A percentile compares a stretch with the other conserved stretches of the same genome.
These are phyloP conservation scores for Cystofilobasidium bisporidii DNA, from an alignment of 768 basidiomycete genomes.

Conservation along the genomic window DNA sequence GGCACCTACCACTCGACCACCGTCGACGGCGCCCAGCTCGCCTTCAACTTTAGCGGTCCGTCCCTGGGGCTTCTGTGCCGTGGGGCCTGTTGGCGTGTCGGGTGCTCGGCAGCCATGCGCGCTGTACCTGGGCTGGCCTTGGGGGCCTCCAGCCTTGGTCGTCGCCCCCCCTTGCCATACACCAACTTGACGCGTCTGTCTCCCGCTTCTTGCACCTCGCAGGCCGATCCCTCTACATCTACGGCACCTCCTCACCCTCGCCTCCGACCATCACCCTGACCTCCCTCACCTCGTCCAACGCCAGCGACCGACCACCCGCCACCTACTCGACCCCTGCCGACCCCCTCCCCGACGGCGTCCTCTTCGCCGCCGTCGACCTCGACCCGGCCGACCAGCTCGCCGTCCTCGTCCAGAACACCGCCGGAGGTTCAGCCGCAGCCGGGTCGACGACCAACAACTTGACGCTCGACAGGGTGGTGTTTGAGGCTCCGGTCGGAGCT, in stretches of 20 bases:
- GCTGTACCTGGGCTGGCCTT: too few relatives aligned
- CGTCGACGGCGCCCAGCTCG: slow-evolving; percentile 31
- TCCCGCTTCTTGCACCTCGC: neutral
- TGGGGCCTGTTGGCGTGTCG: neutral
- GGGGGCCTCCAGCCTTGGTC: neutral
- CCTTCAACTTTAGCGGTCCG: slow-evolving; percentile 39
- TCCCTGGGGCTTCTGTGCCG: too few relatives aligned
- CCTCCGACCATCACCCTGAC: slow-evolving; percentile 35
- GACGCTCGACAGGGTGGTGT: slow-evolving; percentile 32
- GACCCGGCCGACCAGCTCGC: neutral
- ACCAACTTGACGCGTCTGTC: too few relatives aligned
- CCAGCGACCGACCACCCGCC: too few relatives aligned
- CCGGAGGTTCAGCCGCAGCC: too few relatives aligned
- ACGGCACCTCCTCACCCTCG: slow-evolving; percentile 31
- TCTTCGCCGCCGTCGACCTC: neutral
- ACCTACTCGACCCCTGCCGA: slow-evolving; percentile 25
- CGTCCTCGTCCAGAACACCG: too few relatives aligned
- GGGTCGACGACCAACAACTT: too few relatives aligned
- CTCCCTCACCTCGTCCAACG: neutral
- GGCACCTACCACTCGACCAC: slow-evolving; percentile 39
- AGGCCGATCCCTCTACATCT: slow-evolving; percentile 35
- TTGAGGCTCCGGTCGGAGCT: slow-evolving; percentile 32
- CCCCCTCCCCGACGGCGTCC: slow-evolving; percentile 15
- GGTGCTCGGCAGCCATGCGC: too few relatives aligned
- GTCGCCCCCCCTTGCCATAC: neutral